These are phyloP conservation scores for Pythium utonaiense DNA, from an alignment of 352 stramenopile species.

Conservation along the genomic window DNA sequence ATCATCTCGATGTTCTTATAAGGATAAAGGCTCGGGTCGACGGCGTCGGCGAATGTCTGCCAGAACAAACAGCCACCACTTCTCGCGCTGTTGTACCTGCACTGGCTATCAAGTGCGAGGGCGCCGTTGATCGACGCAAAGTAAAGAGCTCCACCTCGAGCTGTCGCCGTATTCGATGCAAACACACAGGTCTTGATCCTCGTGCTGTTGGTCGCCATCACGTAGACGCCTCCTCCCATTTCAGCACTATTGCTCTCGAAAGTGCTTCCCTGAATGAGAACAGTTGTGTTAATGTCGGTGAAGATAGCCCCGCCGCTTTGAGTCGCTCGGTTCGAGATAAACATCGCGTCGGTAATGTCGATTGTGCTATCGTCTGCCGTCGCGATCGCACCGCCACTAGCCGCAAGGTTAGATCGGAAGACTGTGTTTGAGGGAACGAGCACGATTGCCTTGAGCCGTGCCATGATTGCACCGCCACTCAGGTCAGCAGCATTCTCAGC, in stretches of 20 bases:
- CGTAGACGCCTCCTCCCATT: slow-evolving; percentile 39
- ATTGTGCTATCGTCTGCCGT: neutral
- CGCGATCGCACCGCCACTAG: slow-evolving; percentile 8
- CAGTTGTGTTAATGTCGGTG: slow-evolving; percentile 21
- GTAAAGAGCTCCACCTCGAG: slow-evolving; percentile 49
- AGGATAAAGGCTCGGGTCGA: slow-evolving; percentile 24
- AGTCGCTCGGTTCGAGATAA: slow-evolving; percentile 38
- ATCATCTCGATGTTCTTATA: slow-evolving; percentile 35
- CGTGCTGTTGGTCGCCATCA: slow-evolving; percentile 17
- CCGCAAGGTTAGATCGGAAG: slow-evolving; percentile 5
- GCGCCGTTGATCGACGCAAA: slow-evolving; percentile 31
- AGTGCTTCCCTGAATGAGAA: slow-evolving; percentile 16
- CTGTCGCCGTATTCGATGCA: slow-evolving; percentile 28
- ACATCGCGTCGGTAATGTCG: slow-evolving; percentile 9
- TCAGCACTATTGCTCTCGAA: slow-evolving; percentile 32
- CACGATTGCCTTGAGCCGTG: slow-evolving; percentile 18
- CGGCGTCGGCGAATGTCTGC: slow-evolving; percentile 26
- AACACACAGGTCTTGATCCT: slow-evolving; percentile 26
- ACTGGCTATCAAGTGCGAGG: slow-evolving; percentile 24
- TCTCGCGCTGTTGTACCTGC: slow-evolving; percentile 33
- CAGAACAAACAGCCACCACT: slow-evolving; percentile 69
- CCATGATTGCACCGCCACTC: slow-evolving; percentile 38
- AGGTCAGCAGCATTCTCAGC: slow-evolving; percentile 42
- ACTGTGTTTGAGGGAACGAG: neutral
- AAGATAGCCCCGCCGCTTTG: slow-evolving; percentile 38